phyloP scores from a whole-genome alignment of 2,329 filamentous ascomycete species.

The Penicillium sp. region DNA sequence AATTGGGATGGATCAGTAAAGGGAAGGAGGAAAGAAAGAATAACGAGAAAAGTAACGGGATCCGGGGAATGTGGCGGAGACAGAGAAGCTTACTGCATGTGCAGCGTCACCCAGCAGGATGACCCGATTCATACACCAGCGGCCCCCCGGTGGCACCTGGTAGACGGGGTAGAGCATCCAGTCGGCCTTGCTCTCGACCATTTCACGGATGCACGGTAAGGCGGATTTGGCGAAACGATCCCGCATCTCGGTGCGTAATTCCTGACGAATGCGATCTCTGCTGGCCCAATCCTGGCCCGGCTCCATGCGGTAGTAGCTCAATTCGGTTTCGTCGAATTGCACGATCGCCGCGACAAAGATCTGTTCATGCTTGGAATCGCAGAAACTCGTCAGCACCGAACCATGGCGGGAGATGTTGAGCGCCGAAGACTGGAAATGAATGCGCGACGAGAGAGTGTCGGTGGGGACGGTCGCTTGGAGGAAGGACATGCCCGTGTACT shows the following conservation, averaged over 20 bases:
- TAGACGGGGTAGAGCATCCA: constrained; percentile 45
- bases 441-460: constrained; percentile 16
- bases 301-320: constrained; percentile 21
- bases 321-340: constrained; percentile 28
- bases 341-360: constrained; percentile 39
- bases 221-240: constrained; percentile 32
- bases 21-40: too few species aligned
- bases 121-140: constrained; percentile 37
- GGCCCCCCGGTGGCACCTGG: constrained; percentile 33
- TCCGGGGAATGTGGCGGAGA: neutral
- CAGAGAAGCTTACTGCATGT: constrained; percentile 36
- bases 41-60: neutral
- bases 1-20: neutral
- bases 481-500: constrained; percentile 40
- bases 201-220: constrained; percentile 34
- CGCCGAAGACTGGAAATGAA: constrained; percentile 37
- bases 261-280: constrained; percentile 29
- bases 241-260: constrained; percentile 32
- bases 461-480: constrained; percentile 32
- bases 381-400: constrained; percentile 37
- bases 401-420: constrained; percentile 38
- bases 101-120: constrained; percentile 44
- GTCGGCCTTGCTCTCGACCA: constrained; percentile 30
- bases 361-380: constrained; percentile 29
- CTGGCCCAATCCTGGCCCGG: constrained; percentile 31